Base-by-base conservation (phyloP, 2,329 filamentous ascomycete species). In the Truncatella angustata region DNA sequence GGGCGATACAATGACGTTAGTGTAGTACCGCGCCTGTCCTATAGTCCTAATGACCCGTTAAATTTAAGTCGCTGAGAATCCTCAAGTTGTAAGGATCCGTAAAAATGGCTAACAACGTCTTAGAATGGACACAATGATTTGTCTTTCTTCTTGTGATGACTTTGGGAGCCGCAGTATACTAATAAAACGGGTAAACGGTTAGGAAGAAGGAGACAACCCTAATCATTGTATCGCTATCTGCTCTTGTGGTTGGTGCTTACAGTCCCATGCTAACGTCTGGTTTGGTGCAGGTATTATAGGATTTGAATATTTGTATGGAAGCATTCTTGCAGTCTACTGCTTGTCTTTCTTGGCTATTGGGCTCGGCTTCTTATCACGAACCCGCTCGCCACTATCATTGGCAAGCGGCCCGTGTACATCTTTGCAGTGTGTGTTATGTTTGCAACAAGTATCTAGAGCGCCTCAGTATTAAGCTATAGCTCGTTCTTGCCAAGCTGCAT, bases 241-340 rank as follows among this genome's bases (percentile, higher is more conserved):
- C 76, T 1, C 72, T 70, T 5, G 72, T 79, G 0, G 74, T 78
- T 3, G 76, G 76, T 30, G 76, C 76, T 2, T 79, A 76, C 54
- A 76, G 76, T 1, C 76, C 76, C 1, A 79, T 79, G 76, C 70
- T 79, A 4, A 72, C 70, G 1, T 75, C 76, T 3, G 75, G 76
- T 2, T 78, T 79, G 53, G 70, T 77, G 20, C 64, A 72, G 32
- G 73, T 80, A 35, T 66, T 76, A 0, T 62, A 62, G 4, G 64
- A 73, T 34, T 67, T 79, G 4, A 56, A 68, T 45, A 74, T 79
- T 53, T 70, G 69, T 2, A 64, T 78, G 54, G 70, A 71, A 32
- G 68, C 65, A 1, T 66, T 79, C 4, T 69, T 72, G 0, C 71
- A 78, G 56, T 64, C 71, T 4, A 77, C 75, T 0, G 73, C 75